phyloP scores from a whole-genome alignment of 2,329 filamentous ascomycete species.

The Aspergillus sp. region DNA sequence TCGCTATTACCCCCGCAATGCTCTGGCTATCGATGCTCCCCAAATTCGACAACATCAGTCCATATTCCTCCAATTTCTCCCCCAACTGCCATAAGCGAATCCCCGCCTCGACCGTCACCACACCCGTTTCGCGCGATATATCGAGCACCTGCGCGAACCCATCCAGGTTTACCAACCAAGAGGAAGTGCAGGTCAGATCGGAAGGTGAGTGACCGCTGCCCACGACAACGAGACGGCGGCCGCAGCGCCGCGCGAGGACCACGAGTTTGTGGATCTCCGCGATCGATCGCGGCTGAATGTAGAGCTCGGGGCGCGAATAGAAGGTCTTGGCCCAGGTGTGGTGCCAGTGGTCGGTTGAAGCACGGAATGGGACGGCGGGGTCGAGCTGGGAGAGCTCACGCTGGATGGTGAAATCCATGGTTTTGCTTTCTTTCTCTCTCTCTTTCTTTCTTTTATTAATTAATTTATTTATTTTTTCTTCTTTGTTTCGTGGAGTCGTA shows the following conservation, averaged over 20 bases:
- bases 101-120: constrained; percentile 76
- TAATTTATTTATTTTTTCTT: too few species aligned
- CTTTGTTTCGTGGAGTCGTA: too few species aligned
- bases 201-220: constrained; percentile 89
- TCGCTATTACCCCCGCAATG: constrained; percentile 83
- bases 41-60: constrained; percentile 80
- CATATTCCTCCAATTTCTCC: constrained; percentile 61
- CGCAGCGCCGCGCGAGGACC: constrained; percentile 68
- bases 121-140: constrained; percentile 56
- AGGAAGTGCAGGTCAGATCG: constrained; percentile 82
- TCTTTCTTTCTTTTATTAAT: too few species aligned
- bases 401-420: constrained; percentile 40
- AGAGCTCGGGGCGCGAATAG: constrained; percentile 79
- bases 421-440: neutral
- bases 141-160: constrained; percentile 64
- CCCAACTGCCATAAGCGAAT: constrained; percentile 73
- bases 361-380: constrained; percentile 65
- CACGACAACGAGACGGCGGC: constrained; percentile 74
- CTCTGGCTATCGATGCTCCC: constrained; percentile 95
- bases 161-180: constrained; percentile 93
- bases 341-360: constrained; percentile 63
- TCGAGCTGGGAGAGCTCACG: constrained; percentile 53
- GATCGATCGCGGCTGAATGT: constrained; percentile 72
- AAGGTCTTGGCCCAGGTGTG: constrained; percentile 94
- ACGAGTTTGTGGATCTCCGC: constrained; percentile 77